Conservation (phyloP, 495 filamentous ascomycete species). For the Xylaria sp. region DNA sequence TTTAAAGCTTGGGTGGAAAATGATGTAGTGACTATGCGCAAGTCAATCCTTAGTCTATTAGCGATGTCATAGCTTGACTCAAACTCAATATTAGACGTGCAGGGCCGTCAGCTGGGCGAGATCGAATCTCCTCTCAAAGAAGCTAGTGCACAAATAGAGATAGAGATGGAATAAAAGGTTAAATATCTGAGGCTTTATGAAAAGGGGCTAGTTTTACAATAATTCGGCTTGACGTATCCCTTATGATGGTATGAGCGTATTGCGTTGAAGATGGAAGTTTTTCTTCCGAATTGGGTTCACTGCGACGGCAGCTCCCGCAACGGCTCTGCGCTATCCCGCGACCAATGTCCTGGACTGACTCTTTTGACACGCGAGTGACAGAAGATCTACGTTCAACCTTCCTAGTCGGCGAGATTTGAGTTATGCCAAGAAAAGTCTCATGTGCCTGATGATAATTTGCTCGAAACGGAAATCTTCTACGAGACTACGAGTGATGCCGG, state of each 20-base stretch:
- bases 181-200: background rate
- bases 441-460: background rate
- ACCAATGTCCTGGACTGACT: background rate
- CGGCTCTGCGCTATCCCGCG: background rate
- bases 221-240: background rate
- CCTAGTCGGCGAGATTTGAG: background rate
- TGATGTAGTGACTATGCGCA: slow-evolving; percentile 2
- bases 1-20: background rate
- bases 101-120: background rate
- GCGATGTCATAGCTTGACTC: background rate
- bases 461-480: no score
- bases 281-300: background rate
- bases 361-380: slow-evolving; percentile 1
- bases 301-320: slow-evolving; percentile 1
- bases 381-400: background rate
- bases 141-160: background rate
- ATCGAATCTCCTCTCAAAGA: background rate
- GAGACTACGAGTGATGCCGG: background rate
- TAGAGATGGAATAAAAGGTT: background rate
- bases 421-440: slow-evolving; percentile 11
- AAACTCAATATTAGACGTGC: background rate
- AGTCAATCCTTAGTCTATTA: background rate
- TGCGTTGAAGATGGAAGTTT: background rate
- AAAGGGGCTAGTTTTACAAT: background rate
- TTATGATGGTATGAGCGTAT: background rate